A percentile compares a stretch with the other conserved stretches of the same genome.
phyloP scores from a whole-genome alignment of 2,329 filamentous ascomycete genomes.

The Shiraia sp. region DNA sequence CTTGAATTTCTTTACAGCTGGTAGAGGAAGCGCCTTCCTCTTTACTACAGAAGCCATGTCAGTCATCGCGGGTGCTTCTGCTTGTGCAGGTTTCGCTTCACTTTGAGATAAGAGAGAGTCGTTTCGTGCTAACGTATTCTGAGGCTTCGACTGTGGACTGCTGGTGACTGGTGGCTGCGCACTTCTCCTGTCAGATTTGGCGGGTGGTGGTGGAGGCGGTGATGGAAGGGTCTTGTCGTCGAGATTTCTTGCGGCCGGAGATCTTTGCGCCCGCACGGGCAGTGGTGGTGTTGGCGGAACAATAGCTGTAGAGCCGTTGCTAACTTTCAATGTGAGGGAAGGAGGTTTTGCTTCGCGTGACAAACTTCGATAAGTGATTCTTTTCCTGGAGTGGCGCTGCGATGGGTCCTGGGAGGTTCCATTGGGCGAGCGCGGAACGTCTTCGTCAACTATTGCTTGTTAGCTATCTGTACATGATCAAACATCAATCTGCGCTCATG shows the following conservation, averaged over 20 bases:
- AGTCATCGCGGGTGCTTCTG: constrained; percentile 3
- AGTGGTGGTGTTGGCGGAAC: constrained; percentile 30
- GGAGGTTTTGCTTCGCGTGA: constrained; percentile 41
- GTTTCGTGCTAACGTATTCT: constrained; percentile 23
- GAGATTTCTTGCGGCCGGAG: constrained; percentile 12
- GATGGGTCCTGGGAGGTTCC: constrained; percentile 21
- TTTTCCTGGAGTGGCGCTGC: constrained; percentile 22
- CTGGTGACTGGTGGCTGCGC: constrained; percentile 16
- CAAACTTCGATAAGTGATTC: constrained; percentile 38
- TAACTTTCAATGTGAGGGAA: constrained; percentile 37
- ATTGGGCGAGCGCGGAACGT: constrained; percentile 12
- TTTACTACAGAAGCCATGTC: constrained; percentile 20
- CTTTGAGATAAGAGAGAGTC: constrained; percentile 35
- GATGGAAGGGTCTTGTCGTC: constrained; percentile 37
- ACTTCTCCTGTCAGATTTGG: constrained; percentile 33
- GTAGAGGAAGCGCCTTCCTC: constrained; percentile 29
- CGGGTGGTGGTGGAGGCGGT: constrained; percentile 41
- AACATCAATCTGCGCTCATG: not conserved
- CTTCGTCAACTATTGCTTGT: constrained; percentile 15
- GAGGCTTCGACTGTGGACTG: constrained; percentile 24
- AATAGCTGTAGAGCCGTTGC: constrained; percentile 45
- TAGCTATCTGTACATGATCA: constrained; percentile 1
- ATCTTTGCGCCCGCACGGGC: constrained; percentile 9
- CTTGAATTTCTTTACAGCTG: constrained; percentile 28
- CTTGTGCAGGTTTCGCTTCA: constrained; percentile 4